A percentile compares a stretch with the other conserved stretches of the same genome.
These are phyloP conservation scores for Tetragonia tetragonoides DNA, from an alignment of 148 eudicot species.

Conservation along the genomic window DNA sequence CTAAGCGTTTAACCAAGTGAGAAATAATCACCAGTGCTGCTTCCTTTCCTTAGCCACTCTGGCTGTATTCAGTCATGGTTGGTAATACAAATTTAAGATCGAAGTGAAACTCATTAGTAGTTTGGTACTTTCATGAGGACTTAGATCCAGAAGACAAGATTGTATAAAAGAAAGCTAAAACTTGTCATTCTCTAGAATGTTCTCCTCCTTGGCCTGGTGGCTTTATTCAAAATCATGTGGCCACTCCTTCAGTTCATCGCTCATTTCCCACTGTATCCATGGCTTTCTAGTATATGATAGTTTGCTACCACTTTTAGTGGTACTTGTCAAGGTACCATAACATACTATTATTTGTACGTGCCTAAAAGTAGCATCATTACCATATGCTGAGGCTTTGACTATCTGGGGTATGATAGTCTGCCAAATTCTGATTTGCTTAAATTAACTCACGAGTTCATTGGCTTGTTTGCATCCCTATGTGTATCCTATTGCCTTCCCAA, in stretches of 20 bases:
- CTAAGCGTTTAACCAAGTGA: too few relatives aligned
- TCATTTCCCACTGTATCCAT: too few relatives aligned
- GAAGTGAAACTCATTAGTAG: neutral
- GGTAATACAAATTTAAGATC: neutral
- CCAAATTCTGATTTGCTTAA: too few relatives aligned
- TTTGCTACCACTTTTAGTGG: neutral
- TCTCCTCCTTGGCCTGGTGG: neutral
- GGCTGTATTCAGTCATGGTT: neutral
- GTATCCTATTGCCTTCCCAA: too few relatives aligned
- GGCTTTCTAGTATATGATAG: too few relatives aligned
- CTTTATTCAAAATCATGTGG: neutral
- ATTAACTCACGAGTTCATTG: too few relatives aligned
- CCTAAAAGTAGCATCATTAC: neutral
- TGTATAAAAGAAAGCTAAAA: neutral
- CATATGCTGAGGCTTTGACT: neutral
- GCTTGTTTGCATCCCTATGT: too few relatives aligned
- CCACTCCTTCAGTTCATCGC: neutral
- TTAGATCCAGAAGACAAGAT: neutral
- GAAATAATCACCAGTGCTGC: too few relatives aligned
- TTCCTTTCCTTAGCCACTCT: too few relatives aligned
- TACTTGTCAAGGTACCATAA: neutral
- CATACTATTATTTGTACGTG: neutral
- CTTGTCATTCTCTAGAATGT: neutral
- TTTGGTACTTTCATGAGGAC: neutral
- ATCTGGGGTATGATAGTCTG: too few relatives aligned